Evolutionary conservation across 2,329 filamentous ascomycete genomes (phyloP), one percentile per base, ranked within the genome.

Genomic region (Penicillium janthinellum): DNA sequence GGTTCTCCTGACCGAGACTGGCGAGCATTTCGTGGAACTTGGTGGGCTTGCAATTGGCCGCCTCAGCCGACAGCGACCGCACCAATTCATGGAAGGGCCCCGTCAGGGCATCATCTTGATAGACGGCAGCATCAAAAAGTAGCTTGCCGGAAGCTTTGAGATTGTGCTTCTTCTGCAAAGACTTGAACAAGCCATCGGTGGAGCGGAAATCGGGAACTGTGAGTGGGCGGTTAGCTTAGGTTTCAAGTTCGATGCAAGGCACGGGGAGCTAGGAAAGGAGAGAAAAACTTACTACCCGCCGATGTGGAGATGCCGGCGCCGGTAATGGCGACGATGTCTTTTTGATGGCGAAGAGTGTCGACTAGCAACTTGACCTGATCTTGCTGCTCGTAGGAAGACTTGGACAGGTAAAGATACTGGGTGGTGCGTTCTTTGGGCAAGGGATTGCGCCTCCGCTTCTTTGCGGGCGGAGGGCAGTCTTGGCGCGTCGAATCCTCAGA

Each of bases 281-380:
- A 25, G 51, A 5, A 67, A 62, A 68, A 86, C 89, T 73, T 83
- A 90, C 88, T 96, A 64, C 95, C 95, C 67, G 95, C 94, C 56
- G 94, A 94, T 54, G 97, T 95, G 41, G 95, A 98, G 70, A 99
- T 99, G 63, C 95, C 95, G 64, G 95, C 95, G 59, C 95, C 95
- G 49, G 94, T 95, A 74, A 99, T 90, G 54, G 98, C 91, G 37
- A 99, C 92, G 73, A 99, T 96, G 81, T 96, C 97, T 79, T 93
- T 91, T 82, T 95, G 95, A 72, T 90, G 92, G 70, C 90, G 89
- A 57, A 99, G 78, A 25, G 88, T 88, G 45, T 88, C 85, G 47
- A 93, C 79, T 34, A 99, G 81, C 57, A 88, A 85, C 61, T 90
- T 84, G 41, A 96, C 80, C 69, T 88, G 84, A 34, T 79, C 75